Conservation (phyloP, 2,329 filamentous ascomycete species). For the Xylariaceae sp. region DNA sequence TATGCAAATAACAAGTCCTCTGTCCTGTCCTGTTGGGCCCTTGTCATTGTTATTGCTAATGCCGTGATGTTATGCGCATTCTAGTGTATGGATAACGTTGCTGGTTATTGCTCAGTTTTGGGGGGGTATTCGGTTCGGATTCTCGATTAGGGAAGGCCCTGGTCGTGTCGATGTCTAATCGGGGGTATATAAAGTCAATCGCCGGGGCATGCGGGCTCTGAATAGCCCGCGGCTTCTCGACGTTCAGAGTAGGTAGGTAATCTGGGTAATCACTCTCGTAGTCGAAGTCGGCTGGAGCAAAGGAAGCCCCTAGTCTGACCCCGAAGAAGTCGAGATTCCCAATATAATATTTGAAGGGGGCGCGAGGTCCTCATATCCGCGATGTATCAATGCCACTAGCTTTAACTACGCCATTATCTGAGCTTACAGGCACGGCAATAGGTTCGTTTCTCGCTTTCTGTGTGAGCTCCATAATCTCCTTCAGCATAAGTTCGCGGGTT, state of each 20-base stretch:
- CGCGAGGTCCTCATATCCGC: constrained; percentile 3
- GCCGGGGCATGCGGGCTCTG: neutral
- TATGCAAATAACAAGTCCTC: neutral
- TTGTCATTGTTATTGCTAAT: neutral
- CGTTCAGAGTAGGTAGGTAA: neutral
- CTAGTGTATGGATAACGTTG: neutral
- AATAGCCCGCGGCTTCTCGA: neutral
- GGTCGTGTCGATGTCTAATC: constrained; percentile 21
- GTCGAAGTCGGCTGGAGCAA: neutral
- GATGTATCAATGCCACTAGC: constrained; percentile 30
- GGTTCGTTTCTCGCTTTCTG: constrained; percentile 43
- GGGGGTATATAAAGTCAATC: constrained; percentile 23
- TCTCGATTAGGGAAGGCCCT: constrained; percentile 2
- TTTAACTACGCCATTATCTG: constrained; percentile 29
- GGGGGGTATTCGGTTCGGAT: neutral
- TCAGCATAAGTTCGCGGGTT: constrained; percentile 70
- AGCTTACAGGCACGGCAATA: constrained; percentile 25
- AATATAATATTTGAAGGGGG: neutral
- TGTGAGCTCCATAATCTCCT: constrained; percentile 53
- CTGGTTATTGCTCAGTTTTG: neutral
- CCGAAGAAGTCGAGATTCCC: neutral
- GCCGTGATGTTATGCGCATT: neutral
- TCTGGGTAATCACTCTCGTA: neutral
- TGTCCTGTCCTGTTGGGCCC: neutral
- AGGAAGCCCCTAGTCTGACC: neutral